A percentile compares a stretch with the other conserved stretches of the same genome.
Evolutionary conservation across 2,329 filamentous ascomycete genomes (phyloP).

Genomic region (Pseudocercospora fijiensis): DNA sequence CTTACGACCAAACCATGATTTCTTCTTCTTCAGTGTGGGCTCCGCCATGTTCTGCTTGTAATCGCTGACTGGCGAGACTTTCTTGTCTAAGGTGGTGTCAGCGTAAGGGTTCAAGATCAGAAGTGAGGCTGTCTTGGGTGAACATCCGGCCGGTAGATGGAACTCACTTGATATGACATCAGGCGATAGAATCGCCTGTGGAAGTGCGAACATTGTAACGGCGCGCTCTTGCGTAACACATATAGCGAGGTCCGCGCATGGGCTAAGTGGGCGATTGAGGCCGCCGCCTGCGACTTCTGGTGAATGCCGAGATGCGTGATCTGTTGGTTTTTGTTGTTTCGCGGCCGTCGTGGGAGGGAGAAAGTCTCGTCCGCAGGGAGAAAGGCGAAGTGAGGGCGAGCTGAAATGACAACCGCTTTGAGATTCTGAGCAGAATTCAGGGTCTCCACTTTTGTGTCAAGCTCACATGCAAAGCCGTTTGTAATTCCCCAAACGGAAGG

Average conservation of each 20-base stretch:
- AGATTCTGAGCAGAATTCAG: not conserved
- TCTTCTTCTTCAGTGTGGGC: slow-evolving; percentile 4
- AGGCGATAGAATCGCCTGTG: slow-evolving; percentile 9
- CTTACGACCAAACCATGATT: slow-evolving; percentile 8
- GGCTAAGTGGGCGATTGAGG: not conserved
- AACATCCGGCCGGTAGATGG: not conserved
- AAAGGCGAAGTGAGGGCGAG: not conserved
- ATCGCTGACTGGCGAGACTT: not conserved
- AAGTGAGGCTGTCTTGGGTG: slow-evolving; percentile 10
- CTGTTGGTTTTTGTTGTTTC: not conserved
- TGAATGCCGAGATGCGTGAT: not conserved
- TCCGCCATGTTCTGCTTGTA: slow-evolving; percentile 4
- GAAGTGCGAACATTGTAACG: slow-evolving; percentile 18
- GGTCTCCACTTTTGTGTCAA: not conserved
- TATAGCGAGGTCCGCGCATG: not conserved
- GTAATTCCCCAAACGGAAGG: not conserved
- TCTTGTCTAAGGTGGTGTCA: slow-evolving; percentile 7
- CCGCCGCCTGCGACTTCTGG: not conserved
- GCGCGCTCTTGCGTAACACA: not conserved
- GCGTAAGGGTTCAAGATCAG: not conserved
- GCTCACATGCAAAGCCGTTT: slow-evolving; percentile 7
- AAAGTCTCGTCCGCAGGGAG: not conserved
- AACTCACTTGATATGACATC: not conserved
- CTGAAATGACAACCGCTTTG: not conserved
- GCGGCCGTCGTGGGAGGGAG: not conserved